phyloP scores from a whole-genome alignment of 176 grass and related monocot species.

The Oryza glumipatula region DNA sequence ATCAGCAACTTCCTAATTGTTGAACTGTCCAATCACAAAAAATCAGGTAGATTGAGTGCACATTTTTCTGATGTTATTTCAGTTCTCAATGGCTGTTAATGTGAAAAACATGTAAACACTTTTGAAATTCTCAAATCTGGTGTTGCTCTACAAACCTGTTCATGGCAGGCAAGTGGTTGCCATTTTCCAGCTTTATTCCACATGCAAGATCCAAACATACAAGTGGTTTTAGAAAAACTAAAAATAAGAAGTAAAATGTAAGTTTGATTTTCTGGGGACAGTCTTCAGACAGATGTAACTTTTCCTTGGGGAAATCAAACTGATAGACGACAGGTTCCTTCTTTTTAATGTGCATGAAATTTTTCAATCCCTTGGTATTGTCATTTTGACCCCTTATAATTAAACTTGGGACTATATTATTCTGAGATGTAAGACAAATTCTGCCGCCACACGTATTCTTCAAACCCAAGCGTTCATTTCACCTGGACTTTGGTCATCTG shows the following conservation, averaged over 20 bases:
- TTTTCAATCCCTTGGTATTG: conserved; percentile 9
- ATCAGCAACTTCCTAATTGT: neutral
- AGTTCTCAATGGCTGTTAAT: conserved; percentile 20
- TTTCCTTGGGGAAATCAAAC: neutral
- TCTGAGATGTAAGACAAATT: conserved; percentile 14
- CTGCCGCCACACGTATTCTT: conserved; percentile 14
- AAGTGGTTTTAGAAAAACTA: neutral
- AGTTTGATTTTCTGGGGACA: neutral
- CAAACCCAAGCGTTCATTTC: conserved; percentile 38
- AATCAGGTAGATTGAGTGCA: neutral
- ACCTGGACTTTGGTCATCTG: conserved; percentile 30
- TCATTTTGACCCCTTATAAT: conserved; percentile 16
- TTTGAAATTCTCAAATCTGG: neutral
- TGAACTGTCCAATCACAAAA: neutral
- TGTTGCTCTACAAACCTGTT: neutral
- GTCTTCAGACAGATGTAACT: neutral
- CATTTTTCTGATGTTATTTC: neutral
- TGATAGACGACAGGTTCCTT: neutral
- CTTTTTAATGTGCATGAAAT: neutral
- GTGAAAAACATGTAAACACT: neutral
- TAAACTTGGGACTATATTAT: conserved; percentile 3
- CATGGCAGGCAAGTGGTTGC: conserved; percentile 14
- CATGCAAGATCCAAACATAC: neutral
- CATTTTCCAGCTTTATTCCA: neutral
- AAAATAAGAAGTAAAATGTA: neutral